These are phyloP conservation scores for Aspergillus proliferans DNA, from an alignment of 2,329 filamentous ascomycete species.

Conservation along the genomic window DNA sequence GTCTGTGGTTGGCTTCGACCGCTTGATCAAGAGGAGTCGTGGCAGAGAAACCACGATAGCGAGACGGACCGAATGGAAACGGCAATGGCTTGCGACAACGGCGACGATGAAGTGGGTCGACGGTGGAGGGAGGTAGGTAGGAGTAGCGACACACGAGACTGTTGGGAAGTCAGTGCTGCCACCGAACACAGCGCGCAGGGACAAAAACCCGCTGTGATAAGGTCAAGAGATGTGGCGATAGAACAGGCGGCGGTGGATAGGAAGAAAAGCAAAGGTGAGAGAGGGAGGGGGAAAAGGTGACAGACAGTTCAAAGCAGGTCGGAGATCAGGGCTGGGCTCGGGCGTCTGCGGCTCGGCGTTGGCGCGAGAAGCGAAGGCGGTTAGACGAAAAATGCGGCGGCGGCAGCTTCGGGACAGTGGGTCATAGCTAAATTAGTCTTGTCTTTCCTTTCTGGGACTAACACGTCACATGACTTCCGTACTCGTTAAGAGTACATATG, in stretches of 20 bases:
- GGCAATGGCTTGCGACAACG: conserved; percentile 3
- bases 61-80: background rate
- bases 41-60: background rate
- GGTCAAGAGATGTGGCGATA: background rate
- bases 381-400: conserved; percentile 20
- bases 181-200: conserved; percentile 18
- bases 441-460: background rate
- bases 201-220: conserved; percentile 9
- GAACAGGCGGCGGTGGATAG: background rate
- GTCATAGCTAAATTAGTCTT: background rate
- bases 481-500: too few relatives aligned
- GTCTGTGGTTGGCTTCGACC: conserved; percentile 1
- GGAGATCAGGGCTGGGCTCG: conserved; percentile 13
- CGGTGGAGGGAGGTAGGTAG: background rate
- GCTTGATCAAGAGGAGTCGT: background rate
- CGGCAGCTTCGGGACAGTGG: background rate
- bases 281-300: conserved; percentile 8
- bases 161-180: conserved; percentile 15
- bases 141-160: conserved; percentile 7
- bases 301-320: conserved; percentile 14
- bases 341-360: conserved; percentile 23
- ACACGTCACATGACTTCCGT: background rate
- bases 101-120: background rate
- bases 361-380: conserved; percentile 29
- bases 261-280: conserved; percentile 1